phyloP scores from a whole-genome alignment of 192 early-diverging fungal genomes.

The Gigaspora rosea region DNA sequence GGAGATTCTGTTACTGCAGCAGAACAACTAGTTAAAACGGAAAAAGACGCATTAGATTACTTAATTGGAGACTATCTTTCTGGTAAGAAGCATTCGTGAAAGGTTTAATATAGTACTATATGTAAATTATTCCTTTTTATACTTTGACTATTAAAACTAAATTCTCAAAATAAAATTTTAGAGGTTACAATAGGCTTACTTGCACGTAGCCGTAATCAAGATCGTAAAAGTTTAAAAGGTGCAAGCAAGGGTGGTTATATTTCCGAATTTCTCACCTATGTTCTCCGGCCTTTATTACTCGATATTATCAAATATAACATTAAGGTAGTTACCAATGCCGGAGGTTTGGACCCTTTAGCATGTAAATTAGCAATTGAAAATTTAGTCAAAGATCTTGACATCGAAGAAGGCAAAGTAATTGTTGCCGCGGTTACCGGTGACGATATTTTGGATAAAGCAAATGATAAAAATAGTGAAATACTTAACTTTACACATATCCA shows the following conservation, averaged over 20 bases:
- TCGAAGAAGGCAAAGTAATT: slow-evolving; percentile 37
- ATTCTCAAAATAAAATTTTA: slow-evolving; percentile 19
- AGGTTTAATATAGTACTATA: not conserved
- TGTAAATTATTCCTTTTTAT: not conserved
- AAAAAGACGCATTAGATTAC: slow-evolving; percentile 47
- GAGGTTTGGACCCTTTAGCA: slow-evolving; percentile 62
- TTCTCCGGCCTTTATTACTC: slow-evolving; percentile 48
- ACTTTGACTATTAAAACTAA: not conserved
- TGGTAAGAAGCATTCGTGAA: slow-evolving; percentile 33
- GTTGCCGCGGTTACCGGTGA: slow-evolving; percentile 68
- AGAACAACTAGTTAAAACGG: slow-evolving; percentile 51
- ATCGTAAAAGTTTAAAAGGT: slow-evolving; percentile 44
- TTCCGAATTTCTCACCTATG: slow-evolving; percentile 61
- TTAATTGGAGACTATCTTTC: slow-evolving; percentile 67
- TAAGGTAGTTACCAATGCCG: slow-evolving; percentile 68
- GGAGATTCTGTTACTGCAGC: slow-evolving; percentile 60
- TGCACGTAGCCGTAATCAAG: slow-evolving; percentile 50
- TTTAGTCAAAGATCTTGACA: slow-evolving; percentile 44
- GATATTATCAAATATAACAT: slow-evolving; percentile 55
- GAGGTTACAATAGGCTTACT: slow-evolving; percentile 74
- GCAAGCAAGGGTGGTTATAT: slow-evolving; percentile 56
- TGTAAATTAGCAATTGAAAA: slow-evolving; percentile 65
- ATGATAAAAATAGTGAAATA: slow-evolving; percentile 37
- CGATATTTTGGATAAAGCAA: slow-evolving; percentile 47
- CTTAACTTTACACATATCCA: slow-evolving; percentile 45